phyloP scores from a whole-genome alignment of 768 basidiomycete species.

The Boletales sp. region DNA sequence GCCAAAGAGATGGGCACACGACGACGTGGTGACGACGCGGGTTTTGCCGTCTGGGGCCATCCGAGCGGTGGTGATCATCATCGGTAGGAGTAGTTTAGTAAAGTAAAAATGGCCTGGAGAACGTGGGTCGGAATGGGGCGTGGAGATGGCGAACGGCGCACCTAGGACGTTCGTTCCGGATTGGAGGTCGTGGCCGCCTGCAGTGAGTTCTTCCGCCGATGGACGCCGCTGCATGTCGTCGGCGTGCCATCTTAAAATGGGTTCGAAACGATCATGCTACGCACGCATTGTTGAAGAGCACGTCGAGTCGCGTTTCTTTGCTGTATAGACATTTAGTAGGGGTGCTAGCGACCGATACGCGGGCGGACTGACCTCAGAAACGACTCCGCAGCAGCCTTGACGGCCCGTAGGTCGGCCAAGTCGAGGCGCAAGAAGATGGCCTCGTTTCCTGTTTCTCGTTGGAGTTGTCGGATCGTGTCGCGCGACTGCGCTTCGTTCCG shows the following conservation, averaged over 20 bases:
- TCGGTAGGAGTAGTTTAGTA: constrained; percentile 50
- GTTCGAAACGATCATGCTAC: constrained; percentile 14
- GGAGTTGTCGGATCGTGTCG: constrained; percentile 30
- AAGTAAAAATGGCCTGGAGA: constrained; percentile 56
- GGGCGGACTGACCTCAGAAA: constrained; percentile 21
- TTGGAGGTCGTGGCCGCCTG: constrained; percentile 51
- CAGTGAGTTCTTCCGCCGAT: constrained; percentile 38
- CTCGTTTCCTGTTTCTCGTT: constrained; percentile 30
- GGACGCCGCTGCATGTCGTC: constrained; percentile 39
- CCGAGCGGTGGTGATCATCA: constrained; percentile 38
- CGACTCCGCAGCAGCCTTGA: constrained; percentile 34
- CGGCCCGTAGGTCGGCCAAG: constrained; percentile 31
- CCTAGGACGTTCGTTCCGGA: constrained; percentile 58
- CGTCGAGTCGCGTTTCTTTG: constrained; percentile 43
- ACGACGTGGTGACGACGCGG: constrained; percentile 48
- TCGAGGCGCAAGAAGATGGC: constrained; percentile 36
- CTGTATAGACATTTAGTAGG: constrained; percentile 16
- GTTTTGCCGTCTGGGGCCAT: constrained; percentile 38
- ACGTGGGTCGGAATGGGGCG: neutral
- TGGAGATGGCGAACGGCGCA: neutral
- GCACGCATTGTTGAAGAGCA: constrained; percentile 51
- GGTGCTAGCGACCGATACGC: neutral
- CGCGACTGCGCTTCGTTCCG: constrained; percentile 23
- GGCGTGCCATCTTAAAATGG: neutral
- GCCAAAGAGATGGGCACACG: constrained; percentile 34